These are phyloP conservation scores for Chlorella variabilis DNA, from an alignment of 163 green algal species.

Conservation along the genomic window DNA sequence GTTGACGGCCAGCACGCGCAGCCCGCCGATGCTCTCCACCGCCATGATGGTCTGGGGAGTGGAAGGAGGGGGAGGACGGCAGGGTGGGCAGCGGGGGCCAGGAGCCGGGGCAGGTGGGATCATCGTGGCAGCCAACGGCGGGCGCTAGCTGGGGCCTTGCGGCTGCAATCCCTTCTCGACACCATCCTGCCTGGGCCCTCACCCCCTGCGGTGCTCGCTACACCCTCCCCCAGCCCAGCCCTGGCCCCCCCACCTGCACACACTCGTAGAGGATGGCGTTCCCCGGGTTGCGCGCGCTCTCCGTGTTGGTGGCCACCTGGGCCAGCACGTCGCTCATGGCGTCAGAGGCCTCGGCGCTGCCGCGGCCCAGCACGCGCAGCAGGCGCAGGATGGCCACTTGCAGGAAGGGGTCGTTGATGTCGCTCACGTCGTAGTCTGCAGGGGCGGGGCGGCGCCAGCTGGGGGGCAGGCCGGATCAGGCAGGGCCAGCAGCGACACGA, in stretches of 20 bases:
- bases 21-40: constrained; percentile 86
- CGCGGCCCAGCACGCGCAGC: constrained; percentile 81
- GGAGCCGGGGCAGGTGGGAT: neutral
- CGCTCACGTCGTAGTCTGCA: constrained; percentile 92
- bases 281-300: constrained; percentile 86
- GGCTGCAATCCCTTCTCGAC: no score
- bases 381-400: constrained; percentile 89
- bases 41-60: constrained; percentile 81
- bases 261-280: constrained; percentile 97
- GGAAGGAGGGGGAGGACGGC: no score
- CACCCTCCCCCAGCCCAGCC: no score
- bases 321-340: constrained; percentile 97
- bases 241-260: constrained; percentile 64
- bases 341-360: constrained; percentile 84
- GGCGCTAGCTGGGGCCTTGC: no score
- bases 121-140: neutral
- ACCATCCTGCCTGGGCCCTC: neutral
- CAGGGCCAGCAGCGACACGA: no score
- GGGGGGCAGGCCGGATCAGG: no score
- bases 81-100: neutral
- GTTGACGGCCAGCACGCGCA: constrained; percentile 98
- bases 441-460: neutral
- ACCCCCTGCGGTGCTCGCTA: no score
- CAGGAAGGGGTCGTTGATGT: constrained; percentile 97
- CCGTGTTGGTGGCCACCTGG: constrained; percentile 91